Base-by-base conservation (phyloP, 345 rosid genomes). In the Punica granatum region DNA sequence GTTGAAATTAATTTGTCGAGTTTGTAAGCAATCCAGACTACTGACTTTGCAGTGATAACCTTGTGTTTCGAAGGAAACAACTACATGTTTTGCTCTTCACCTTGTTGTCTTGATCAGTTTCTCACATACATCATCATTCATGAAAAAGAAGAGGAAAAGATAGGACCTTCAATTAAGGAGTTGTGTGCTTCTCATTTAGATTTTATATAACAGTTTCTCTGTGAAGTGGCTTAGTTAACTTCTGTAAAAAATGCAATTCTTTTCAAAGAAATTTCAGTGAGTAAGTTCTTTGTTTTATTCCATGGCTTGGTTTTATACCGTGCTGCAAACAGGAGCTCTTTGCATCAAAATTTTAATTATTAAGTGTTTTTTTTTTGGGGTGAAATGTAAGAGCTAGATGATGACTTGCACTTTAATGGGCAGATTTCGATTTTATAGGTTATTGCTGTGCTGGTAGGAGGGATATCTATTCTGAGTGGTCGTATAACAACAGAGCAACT, bases 401-500 rank as follows among this genome's bases (percentile, higher is more conserved):
- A 26, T 1, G 0, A 39, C 23, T 2, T 59, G 65, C 37, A 18
- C 48, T 48, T 42, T 69, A 51, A 66, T 58, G 41, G 19, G 16
- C 65, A 59, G 53, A 41, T 75, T 73, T 70, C 59, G 25, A 11
- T 68, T 71, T 74, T 72, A 36, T 77, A 93, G 97, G 83, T 93
- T 72, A 77, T 93, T 76, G 96, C 96, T 71, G 95, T 93, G 78
- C 75, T 90, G 66, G 42, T 89, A 60, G 99, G 99, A 79, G 99
- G 99, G 76, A 80, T 80, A 75, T 93, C 79, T 76, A 93, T 93
- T 76, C 80, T 93, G 73, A 83, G 77, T 64, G 99, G 97, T 76
- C 88, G 77, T 67, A 85, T 89, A 77, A 87, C 99, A 49, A 90
- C 96, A 33, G 99, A 93, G 87, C 76, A 89, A 78, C 97, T 93